Evolutionary conservation across 2,329 filamentous ascomycete species (phyloP), one percentile per base, ranked within the genome.

Genomic region (Bipolaris oryzae): DNA sequence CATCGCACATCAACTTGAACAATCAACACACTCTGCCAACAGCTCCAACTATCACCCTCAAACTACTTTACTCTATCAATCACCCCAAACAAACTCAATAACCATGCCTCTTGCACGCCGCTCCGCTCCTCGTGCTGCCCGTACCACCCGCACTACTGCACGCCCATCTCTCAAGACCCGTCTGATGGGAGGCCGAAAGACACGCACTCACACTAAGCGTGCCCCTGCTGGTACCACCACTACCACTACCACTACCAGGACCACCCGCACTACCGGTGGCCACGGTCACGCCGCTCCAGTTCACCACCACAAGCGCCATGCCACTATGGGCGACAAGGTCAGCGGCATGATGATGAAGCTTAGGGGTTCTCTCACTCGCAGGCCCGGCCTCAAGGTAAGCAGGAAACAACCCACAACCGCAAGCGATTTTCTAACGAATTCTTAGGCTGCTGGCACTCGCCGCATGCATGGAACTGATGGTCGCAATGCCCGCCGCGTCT

Each of bases 401-500:
- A 41, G 44, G 20, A 46, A 37, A 15, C 4, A 13, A 16, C 18
- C 4, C 5, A 16, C 20, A 9, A 16, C 34, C 15, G 5, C 7
- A 16, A 28, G 11, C 20, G 7, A 16, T 13, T 13, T 15, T 1
- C 31, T 55, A 41, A 57, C 64, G 38, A 68, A 25, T 13, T 0
- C 21, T 7, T 23, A 89, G 87, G 89, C 88, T 73, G 88, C 89
- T 65, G 89, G 89, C 25, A 89, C 88, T 47, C 82, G 89, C 57
- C 83, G 89, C 53, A 91, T 91, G 87, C 84, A 85, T 65, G 89
- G 89, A 38, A 91, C 89, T 44, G 89, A 91, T 74, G 89, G 89
- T 2, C 84, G 87, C 35, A 85, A 86, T 38, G 56, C 72, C 39
- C 71, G 68, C 46, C 71, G 59, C 25, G 64, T 68, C 10, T 70